Percentiles rank a stretch among this genome's conserved stretches.
phyloP scores from a whole-genome alignment of 2,329 filamentous ascomycete species.

The Chalara sp. region DNA sequence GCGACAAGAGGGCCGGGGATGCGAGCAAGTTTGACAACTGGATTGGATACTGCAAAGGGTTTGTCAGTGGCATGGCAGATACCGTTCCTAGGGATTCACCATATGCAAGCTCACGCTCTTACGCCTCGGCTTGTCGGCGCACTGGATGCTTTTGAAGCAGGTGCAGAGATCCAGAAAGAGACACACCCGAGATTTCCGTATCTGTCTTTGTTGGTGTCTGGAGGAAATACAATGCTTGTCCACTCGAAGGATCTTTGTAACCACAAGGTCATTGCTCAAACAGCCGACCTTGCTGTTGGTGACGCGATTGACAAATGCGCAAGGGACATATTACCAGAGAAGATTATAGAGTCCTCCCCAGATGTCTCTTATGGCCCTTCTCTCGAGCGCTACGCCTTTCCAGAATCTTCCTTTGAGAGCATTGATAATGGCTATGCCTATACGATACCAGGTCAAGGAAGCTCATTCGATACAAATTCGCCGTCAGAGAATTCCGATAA shows the following conservation, averaged over 20 bases:
- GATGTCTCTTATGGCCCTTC: conserved; percentile 74
- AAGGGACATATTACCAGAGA: conserved; percentile 62
- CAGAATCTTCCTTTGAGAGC: conserved; percentile 33
- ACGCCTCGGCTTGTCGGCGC: conserved; percentile 73
- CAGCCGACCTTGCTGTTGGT: conserved; percentile 79
- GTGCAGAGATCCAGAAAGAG: not conserved
- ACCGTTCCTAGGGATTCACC: conserved; percentile 80
- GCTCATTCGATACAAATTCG: conserved; percentile 27
- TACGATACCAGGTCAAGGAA: not conserved
- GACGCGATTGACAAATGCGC: conserved; percentile 86
- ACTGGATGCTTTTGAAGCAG: conserved; percentile 32
- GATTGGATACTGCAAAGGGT: conserved; percentile 80
- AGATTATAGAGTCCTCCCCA: conserved; percentile 44
- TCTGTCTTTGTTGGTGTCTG: conserved; percentile 80
- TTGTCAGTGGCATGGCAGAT: conserved; percentile 76
- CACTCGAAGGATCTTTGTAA: conserved; percentile 60
- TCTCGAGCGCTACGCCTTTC: conserved; percentile 76
- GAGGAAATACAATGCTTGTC: conserved; percentile 85
- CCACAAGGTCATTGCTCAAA: conserved; percentile 68
- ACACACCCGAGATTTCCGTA: conserved; percentile 66
- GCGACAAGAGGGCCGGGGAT: conserved; percentile 91
- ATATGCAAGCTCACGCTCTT: conserved; percentile 95
- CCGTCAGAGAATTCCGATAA: conserved; percentile 44
- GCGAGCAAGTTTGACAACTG: conserved; percentile 68
- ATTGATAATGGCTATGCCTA: not conserved